Conservation (phyloP, 176 grass and related monocot species). For the Areca catechu region DNA sequence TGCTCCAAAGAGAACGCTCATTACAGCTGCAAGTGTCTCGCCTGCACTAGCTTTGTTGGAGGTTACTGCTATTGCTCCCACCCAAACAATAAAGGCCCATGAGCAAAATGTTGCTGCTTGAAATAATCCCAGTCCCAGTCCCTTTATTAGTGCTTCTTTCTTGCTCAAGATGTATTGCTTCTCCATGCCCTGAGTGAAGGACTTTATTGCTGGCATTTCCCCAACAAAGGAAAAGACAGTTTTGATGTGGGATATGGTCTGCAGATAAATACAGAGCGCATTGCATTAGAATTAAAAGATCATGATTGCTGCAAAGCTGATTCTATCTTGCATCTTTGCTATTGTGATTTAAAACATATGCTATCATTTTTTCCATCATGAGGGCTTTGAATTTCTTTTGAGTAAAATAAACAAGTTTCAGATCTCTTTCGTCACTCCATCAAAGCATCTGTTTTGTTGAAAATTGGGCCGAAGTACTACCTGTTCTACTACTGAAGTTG, state of each 20-base stretch:
- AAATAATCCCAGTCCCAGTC: slow-evolving; percentile 47
- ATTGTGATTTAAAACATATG: no score
- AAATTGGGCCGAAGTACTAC: slow-evolving; percentile 5
- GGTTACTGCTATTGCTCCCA: slow-evolving; percentile 42
- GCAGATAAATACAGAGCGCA: slow-evolving; percentile 4
- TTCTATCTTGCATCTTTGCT: no score
- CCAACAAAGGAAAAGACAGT: slow-evolving; percentile 61
- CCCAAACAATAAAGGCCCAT: slow-evolving; percentile 40
- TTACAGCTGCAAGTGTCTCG: slow-evolving; percentile 43
- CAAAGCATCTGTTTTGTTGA: background rate
- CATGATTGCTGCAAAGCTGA: no score
- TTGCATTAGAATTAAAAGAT: no score
- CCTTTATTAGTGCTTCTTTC: slow-evolving; percentile 41
- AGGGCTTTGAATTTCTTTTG: no score
- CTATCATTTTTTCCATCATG: no score
- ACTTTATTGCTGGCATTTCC: slow-evolving; percentile 33
- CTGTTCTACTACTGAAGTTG: slow-evolving; percentile 53
- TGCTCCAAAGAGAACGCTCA: slow-evolving; percentile 53
- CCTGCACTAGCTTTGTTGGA: slow-evolving; percentile 29
- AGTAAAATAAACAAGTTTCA: no score
- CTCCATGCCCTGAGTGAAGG: slow-evolving; percentile 34
- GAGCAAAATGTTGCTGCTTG: slow-evolving; percentile 53
- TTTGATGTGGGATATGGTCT: slow-evolving; percentile 49
- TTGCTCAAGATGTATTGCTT: slow-evolving; percentile 45
- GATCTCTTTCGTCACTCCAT: no score